These are phyloP conservation scores for Suillus weaverae DNA, from an alignment of 768 basidiomycete genomes.

Conservation along the genomic window DNA sequence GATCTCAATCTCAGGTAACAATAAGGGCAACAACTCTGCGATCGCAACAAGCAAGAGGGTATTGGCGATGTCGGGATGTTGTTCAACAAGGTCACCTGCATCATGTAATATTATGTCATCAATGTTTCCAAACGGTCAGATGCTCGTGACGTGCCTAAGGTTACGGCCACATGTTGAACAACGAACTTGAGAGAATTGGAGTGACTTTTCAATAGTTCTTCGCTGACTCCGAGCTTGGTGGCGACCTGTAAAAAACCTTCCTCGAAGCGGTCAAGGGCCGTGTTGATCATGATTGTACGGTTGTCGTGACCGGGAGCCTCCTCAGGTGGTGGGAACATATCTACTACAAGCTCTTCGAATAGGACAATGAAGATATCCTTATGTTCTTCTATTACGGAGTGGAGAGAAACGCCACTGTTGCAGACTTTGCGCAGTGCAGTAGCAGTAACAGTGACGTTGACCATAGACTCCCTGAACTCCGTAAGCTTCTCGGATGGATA, in stretches of 20 bases:
- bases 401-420: conserved; percentile 6
- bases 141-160: conserved; percentile 16
- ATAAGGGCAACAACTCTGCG: not conserved
- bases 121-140: not conserved
- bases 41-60: conserved; percentile 23
- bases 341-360: conserved; percentile 25
- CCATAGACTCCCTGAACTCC: not conserved
- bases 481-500: not conserved
- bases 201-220: conserved; percentile 20
- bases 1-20: conserved; percentile 3
- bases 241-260: conserved; percentile 25
- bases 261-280: conserved; percentile 27
- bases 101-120: not conserved
- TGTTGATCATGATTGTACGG: conserved; percentile 20
- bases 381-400: conserved; percentile 22
- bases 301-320: conserved; percentile 31
- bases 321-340: conserved; percentile 29
- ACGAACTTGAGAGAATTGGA: conserved; percentile 27
- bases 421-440: not conserved
- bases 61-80: conserved; percentile 33
- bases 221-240: conserved; percentile 22
- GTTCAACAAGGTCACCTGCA: conserved; percentile 37
- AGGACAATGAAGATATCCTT: conserved; percentile 15
- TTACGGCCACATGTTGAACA: conserved; percentile 23
- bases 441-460: not conserved